Evolutionary conservation across 257 asterid species (phyloP), one percentile per base, ranked within the genome.

Genomic region (Henckelia pumila): DNA sequence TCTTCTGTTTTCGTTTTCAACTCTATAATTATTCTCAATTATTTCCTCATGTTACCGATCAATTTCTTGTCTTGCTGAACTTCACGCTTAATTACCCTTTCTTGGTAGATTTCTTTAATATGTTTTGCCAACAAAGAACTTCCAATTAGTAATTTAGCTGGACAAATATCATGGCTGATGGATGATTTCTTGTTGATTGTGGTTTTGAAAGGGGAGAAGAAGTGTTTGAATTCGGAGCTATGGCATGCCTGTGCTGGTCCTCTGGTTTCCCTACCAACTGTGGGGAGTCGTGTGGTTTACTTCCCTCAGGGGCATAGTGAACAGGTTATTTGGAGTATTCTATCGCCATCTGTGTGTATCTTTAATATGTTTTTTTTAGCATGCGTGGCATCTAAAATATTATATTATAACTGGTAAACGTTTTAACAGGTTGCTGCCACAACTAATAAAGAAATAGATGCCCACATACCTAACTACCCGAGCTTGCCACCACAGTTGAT

Each of bases 211-310:
- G 96, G 88, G 79, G 98, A 92, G 85, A 92, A 89, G 85, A 88
- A 88, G 79, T 89, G 95, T 67, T 82, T 88, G 85, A 92, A 92
- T 77, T 88, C 98, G 3, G 98, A 92, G 87, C 91, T 92, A 33
- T 92, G 98, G 98, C 98, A 92, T 79, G 98, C 98, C 25, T 92
- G 98, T 83, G 98, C 98, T 68, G 98, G 98, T 63, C 98, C 98
- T 63, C 71, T 92, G 75, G 98, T 92, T 77, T 92, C 93, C 16
- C 79, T 92, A 71, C 98, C 98, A 33, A 77, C 79, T 1, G 79
- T 85, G 21, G 98, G 98, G 32, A 83, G 96, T 66, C 95, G 98
- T 2, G 97, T 88, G 80, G 97, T 92, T 79, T 92, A 92, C 89
- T 90, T 92, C 65, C 98, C 98, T 75, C 98, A 92, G 83, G 98